A percentile compares a stretch with the other conserved stretches of the same genome.
These are phyloP conservation scores for Vitis hybrid DNA, from an alignment of 177 flowering plant genomes.

Conservation along the genomic window DNA sequence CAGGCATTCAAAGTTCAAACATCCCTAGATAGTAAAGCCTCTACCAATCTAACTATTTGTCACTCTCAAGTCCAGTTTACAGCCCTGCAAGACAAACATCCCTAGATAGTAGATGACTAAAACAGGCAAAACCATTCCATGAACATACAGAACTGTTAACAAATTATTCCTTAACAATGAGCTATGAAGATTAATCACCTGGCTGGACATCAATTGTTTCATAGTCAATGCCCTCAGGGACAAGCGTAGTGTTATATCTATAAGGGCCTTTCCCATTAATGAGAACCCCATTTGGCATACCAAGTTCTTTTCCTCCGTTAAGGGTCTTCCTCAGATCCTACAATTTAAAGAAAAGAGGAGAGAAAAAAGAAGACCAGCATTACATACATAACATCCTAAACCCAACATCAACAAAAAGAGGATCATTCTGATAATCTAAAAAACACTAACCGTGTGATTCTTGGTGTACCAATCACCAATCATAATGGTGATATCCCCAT, in stretches of 20 bases:
- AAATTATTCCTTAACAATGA: not conserved
- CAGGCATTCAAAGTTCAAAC: not conserved
- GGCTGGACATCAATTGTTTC: slow-evolving; percentile 69
- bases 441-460: slow-evolving; percentile 76
- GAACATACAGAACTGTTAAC: not conserved
- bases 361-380: not conserved
- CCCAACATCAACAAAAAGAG: not conserved
- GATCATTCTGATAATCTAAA: not conserved
- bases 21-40: not conserved
- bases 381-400: not conserved
- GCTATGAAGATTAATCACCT: slow-evolving; percentile 39
- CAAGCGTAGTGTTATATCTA: slow-evolving; percentile 72
- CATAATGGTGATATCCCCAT: slow-evolving; percentile 68
- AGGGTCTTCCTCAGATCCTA: slow-evolving; percentile 76
- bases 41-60: not conserved
- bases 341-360: slow-evolving; percentile 11
- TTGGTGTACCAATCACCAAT: slow-evolving; percentile 92
- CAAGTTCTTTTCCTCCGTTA: slow-evolving; percentile 69
- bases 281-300: slow-evolving; percentile 92
- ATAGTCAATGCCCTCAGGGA: slow-evolving; percentile 80
- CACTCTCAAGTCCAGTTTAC: not conserved
- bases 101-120: not conserved
- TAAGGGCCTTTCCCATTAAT: slow-evolving; percentile 93
- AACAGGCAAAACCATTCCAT: not conserved
- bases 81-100: not conserved